These are phyloP conservation scores for Trichoderma endophyticum DNA, from an alignment of 2,329 filamentous ascomycete genomes.

Conservation along the genomic window DNA sequence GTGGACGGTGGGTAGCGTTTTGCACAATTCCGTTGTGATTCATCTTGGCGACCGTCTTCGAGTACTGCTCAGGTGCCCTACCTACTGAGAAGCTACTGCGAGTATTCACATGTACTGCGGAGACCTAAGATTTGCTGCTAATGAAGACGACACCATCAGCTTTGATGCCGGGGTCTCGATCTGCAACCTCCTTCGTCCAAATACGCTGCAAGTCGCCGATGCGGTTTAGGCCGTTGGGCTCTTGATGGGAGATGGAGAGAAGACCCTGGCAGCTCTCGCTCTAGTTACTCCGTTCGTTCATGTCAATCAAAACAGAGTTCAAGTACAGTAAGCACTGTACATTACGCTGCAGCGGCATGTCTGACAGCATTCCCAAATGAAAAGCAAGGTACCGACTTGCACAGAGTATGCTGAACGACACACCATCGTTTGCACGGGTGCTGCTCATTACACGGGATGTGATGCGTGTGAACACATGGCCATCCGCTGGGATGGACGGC, in stretches of 20 bases:
- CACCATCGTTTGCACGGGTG: not conserved
- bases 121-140: not conserved
- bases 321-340: not conserved
- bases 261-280: not conserved
- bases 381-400: not conserved
- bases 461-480: not conserved
- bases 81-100: not conserved
- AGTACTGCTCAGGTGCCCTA: not conserved
- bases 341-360: slow-evolving; percentile 8
- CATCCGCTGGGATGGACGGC: not conserved
- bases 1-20: not conserved
- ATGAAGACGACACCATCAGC: not conserved
- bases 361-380: not conserved
- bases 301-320: not conserved
- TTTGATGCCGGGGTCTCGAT: not conserved
- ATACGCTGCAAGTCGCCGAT: not conserved
- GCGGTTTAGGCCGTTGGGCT: not conserved
- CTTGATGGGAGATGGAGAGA: not conserved
- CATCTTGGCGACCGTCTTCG: not conserved
- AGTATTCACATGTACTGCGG: not conserved
- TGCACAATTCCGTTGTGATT: not conserved
- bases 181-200: not conserved
- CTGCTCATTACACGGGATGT: not conserved
- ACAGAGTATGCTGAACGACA: not conserved
- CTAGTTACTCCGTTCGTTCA: not conserved